Evolutionary conservation across 2,329 filamentous ascomycete species (phyloP).

Genomic region (Penicillium sp.): DNA sequence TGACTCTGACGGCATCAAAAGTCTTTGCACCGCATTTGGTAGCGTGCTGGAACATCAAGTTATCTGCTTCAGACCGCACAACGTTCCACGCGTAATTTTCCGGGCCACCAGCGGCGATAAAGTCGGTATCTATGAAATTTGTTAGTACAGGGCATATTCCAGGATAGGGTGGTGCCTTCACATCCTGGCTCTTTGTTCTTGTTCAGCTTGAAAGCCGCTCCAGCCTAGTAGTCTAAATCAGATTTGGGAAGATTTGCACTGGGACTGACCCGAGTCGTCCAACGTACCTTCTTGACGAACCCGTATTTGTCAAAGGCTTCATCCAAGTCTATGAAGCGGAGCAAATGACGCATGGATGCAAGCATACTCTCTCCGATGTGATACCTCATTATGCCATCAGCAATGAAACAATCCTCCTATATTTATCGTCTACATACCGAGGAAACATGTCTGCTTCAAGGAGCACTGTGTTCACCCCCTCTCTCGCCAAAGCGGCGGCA

Average conservation of each 20-base stretch:
- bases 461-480: slow-evolving; percentile 51
- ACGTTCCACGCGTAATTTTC: slow-evolving; percentile 49
- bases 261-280: not conserved
- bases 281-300: slow-evolving; percentile 46
- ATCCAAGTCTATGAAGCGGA: slow-evolving; percentile 52
- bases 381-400: slow-evolving; percentile 28
- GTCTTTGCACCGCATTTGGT: slow-evolving; percentile 44
- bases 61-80: slow-evolving; percentile 52
- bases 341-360: slow-evolving; percentile 46
- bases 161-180: slow-evolving; percentile 27
- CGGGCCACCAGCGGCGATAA: slow-evolving; percentile 41
- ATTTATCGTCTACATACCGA: slow-evolving; percentile 29
- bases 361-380: slow-evolving; percentile 45
- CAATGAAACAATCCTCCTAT: not conserved
- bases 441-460: slow-evolving; percentile 52
- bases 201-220: slow-evolving; percentile 48
- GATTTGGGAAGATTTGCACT: not conserved
- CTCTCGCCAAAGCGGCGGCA: slow-evolving; percentile 49
- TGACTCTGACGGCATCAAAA: slow-evolving; percentile 48
- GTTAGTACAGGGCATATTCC: slow-evolving; percentile 21
- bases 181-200: too few relatives aligned
- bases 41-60: slow-evolving; percentile 52
- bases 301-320: slow-evolving; percentile 45
- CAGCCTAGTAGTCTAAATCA: slow-evolving; percentile 27
- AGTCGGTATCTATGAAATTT: slow-evolving; percentile 45